Base-by-base conservation (phyloP, 805 yeast genomes). In the Pichia nakasei region DNA sequence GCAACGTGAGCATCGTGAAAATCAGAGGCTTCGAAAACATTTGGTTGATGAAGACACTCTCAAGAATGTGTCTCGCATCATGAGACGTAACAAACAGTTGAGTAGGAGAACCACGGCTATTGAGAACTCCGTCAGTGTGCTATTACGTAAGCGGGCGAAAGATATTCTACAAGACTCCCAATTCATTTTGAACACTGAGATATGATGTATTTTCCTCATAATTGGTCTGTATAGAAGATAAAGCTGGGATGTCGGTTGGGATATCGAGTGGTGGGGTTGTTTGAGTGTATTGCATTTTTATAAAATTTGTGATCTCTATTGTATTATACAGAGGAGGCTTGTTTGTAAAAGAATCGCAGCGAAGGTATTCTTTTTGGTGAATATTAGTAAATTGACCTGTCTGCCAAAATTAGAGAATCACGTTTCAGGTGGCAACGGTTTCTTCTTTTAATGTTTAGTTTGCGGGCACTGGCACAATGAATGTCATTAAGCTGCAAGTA, bases 401-500 rank as follows among this genome's bases (percentile, higher is more conserved):
- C n/a, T n/a, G n/a, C n/a, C n/a, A n/a, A n/a, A n/a, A n/a, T n/a
- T n/a, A n/a, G n/a, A n/a, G n/a, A n/a, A n/a, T n/a, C n/a, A n/a
- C n/a, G n/a, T n/a, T 24, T 24, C 9, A 13, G 32, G 32, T 29
- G 32, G 27, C 27, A 22, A 15, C 5, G 18, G 2, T 9, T 35
- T n/a, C 17, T 20, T 8, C 6, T 29, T 15, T 12, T 13, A 12
- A 6, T 21, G 17, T 20, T 19, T 18, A 5, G 22, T n/a, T 13
- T n/a, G n/a, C n/a, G n/a, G n/a, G 6, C 41, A 22, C 17, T 3
- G 18, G n/a, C 12, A 27, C 17, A 15, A 80, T 80, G 86, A 80
- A 80, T 64, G 80, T 80, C 47, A 71, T 80, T 39, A 79, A 76
- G 58, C 60, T 80, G 48, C 83, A 77, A 58, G 78, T 74, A 63